These are phyloP conservation scores for Penicillium robsamsonii DNA, from an alignment of 495 filamentous ascomycete genomes.

Conservation along the genomic window DNA sequence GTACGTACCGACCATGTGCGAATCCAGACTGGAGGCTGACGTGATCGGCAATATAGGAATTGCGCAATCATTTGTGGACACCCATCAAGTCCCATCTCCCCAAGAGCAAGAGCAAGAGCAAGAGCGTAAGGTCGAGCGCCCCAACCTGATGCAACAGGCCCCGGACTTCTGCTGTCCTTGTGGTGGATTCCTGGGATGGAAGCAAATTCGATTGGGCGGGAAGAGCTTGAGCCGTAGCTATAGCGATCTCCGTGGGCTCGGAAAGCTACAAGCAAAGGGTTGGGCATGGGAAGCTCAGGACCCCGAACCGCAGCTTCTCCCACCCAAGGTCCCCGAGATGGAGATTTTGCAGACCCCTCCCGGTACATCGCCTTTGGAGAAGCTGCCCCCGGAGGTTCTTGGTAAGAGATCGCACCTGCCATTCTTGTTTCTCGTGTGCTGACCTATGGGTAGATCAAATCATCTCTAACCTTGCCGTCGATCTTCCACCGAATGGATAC, in stretches of 20 bases:
- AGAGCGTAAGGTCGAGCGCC: slow-evolving; percentile 40
- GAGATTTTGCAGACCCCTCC: slow-evolving; percentile 28
- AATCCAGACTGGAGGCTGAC: slow-evolving; percentile 6
- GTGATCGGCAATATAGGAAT: slow-evolving; percentile 42
- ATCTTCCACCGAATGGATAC: slow-evolving; percentile 75
- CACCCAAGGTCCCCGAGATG: slow-evolving; percentile 29
- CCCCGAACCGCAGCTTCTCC: slow-evolving; percentile 18
- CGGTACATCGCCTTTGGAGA: slow-evolving; percentile 56
- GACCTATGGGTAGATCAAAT: slow-evolving; percentile 60
- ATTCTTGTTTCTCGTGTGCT: slow-evolving; percentile 13
- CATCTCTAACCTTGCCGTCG: slow-evolving; percentile 70
- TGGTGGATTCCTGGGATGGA: slow-evolving; percentile 70
- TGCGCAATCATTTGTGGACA: slow-evolving; percentile 70
- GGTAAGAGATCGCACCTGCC: slow-evolving; percentile 50
- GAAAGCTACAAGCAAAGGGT: slow-evolving; percentile 42
- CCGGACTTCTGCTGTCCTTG: slow-evolving; percentile 68
- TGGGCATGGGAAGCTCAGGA: slow-evolving; percentile 56
- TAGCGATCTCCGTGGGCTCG: slow-evolving; percentile 60
- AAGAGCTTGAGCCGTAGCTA: slow-evolving; percentile 70
- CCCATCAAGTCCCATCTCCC: slow-evolving; percentile 59
- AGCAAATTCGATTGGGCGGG: slow-evolving; percentile 63
- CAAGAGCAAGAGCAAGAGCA: slow-evolving; percentile 24
- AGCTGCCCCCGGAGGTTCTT: slow-evolving; percentile 66
- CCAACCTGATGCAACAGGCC: slow-evolving; percentile 41
- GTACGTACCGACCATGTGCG: slow-evolving; percentile 24